Percentiles rank a stretch among this genome's conserved stretches.
Conservation (phyloP, 2,329 filamentous ascomycete species). For the Pseudovirgaria hyperparasitica region DNA sequence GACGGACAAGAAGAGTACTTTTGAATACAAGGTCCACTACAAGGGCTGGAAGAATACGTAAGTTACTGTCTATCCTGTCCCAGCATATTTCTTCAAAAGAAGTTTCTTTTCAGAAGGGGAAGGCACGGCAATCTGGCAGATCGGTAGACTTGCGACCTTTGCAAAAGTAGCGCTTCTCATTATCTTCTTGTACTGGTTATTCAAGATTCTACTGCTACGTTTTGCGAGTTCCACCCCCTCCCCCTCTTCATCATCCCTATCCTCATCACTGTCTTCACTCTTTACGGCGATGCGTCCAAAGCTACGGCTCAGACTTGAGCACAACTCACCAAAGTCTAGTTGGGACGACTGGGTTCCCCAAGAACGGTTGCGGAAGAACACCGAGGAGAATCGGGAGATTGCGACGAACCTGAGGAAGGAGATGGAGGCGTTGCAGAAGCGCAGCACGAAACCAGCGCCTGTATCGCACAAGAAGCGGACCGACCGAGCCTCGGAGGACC, state of each 20-base stretch:
- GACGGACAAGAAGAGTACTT: slow-evolving; percentile 58
- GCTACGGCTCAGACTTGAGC: no score
- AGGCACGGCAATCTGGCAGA: no score
- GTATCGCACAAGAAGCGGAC: slow-evolving; percentile 46
- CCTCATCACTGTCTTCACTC: background rate
- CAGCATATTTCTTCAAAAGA: slow-evolving; percentile 5
- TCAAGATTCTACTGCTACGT: slow-evolving; percentile 7
- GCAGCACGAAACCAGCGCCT: slow-evolving; percentile 28
- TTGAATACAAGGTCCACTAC: slow-evolving; percentile 90
- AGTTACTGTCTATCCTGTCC: slow-evolving; percentile 24
- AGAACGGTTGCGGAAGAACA: slow-evolving; percentile 88
- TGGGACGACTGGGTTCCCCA: slow-evolving; percentile 98
- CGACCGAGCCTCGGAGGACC: slow-evolving; percentile 65
- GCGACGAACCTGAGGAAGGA: slow-evolving; percentile 61
- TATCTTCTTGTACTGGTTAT: slow-evolving; percentile 6
- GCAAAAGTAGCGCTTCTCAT: no score
- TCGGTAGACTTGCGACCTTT: no score
- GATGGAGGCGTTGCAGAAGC: slow-evolving; percentile 47
- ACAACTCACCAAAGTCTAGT: slow-evolving; percentile 26
- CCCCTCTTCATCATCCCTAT: slow-evolving; percentile 2
- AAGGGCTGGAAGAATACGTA: slow-evolving; percentile 98
- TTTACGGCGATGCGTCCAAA: background rate
- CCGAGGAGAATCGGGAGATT: slow-evolving; percentile 86
- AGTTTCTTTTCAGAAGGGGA: no score
- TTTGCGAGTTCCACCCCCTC: background rate